phyloP scores from a whole-genome alignment of 23 red algal genomes.

The Gracilaria gracilis region DNA sequence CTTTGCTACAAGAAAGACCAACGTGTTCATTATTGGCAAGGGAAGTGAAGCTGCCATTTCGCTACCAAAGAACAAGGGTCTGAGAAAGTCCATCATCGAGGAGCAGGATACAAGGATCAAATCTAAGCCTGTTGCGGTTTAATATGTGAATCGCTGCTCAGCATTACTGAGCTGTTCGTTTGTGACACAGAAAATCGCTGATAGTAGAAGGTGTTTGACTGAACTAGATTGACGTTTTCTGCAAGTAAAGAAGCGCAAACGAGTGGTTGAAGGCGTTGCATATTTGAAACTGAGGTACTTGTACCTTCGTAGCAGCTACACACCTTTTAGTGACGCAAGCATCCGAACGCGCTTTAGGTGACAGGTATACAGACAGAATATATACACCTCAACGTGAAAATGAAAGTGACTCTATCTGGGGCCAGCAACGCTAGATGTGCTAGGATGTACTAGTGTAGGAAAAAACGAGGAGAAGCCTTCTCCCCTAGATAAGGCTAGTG shows the following conservation, averaged over 20 bases:
- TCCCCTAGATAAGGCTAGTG: too few species aligned
- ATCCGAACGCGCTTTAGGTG: not conserved
- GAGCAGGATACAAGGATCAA: constrained; percentile 61
- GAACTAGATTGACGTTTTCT: not conserved
- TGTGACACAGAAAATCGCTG: not conserved
- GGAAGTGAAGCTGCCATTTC: constrained; percentile 85
- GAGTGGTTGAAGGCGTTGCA: not conserved
- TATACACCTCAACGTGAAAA: too few species aligned
- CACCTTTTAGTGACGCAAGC: not conserved
- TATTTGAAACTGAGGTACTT: not conserved
- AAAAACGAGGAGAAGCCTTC: too few species aligned
- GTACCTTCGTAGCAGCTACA: not conserved
- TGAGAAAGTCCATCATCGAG: constrained; percentile 76
- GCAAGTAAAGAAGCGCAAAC: constrained; percentile 9
- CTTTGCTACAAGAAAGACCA: constrained; percentile 91
- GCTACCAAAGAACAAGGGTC: constrained; percentile 87
- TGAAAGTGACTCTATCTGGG: too few species aligned
- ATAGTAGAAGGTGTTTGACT: not conserved
- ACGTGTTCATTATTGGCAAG: constrained; percentile 99
- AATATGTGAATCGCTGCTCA: not conserved
- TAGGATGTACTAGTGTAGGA: too few species aligned
- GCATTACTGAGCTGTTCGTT: not conserved
- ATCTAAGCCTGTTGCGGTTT: constrained; percentile 34
- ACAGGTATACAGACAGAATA: too few species aligned
- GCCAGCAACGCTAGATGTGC: too few species aligned